Evolutionary conservation across 2,329 filamentous ascomycete genomes (phyloP), one percentile per base, ranked within the genome.

Genomic region (Aspergillus texensis): DNA sequence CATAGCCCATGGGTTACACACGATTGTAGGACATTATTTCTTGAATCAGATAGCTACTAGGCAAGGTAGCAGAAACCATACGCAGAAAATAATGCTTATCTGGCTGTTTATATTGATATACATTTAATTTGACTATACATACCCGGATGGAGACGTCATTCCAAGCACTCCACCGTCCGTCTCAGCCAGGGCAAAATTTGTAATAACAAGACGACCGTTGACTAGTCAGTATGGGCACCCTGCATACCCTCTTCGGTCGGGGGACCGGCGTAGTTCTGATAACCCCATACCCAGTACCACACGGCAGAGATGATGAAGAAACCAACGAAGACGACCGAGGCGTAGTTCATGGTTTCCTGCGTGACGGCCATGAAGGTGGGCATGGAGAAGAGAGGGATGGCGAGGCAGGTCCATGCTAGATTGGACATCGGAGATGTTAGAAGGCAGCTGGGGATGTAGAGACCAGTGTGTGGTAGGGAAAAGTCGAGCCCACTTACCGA

Each of bases 241-340:
- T 48, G 14, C 28, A 32, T 32, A 9, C 30, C 24, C 14, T 53
- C 71, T 36, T 74, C 72, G n/a, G 67, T 68, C 30, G 69, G 69
- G 4, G 70, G 71, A 77, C 73, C 73, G 6, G 66, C 68, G 60
- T 74, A 75, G 60, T 92, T 86, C 78, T 87, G 86, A 77, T 86
- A 85, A 39, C 90, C 90, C 88, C 89, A 91, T 58, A 83, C 82
- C 68, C 87, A 80, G 79, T 93, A 93, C 89, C 89, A 93, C 9
- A 79, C 75, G 11, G 81, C 83, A 1, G 90, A 86, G 62, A 92
- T 83, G 45, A 81, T 56, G 60, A 86, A 84, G 65, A 91, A 89
- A 6, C 82, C 88, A 30, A 89, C 85, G 69, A 92, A 91, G n/a
- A 93, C 90, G 39, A 88, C 90, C 16, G 88, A 88, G 1, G 89